Conservation (phyloP, 441 rosid genomes). For the Sinapis alba region DNA sequence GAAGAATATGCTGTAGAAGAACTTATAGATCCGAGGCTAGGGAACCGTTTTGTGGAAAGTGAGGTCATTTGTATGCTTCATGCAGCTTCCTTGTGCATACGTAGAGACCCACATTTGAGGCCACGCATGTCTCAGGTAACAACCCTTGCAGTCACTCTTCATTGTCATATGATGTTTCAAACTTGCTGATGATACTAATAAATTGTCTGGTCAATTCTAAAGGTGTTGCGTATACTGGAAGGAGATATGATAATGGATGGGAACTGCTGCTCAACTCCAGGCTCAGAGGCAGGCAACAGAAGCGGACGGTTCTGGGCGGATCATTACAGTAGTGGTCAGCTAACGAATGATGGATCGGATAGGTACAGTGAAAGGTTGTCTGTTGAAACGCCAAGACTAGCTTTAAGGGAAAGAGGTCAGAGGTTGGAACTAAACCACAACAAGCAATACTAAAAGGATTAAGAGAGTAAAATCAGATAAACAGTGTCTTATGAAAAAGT, state of each 20-base stretch:
- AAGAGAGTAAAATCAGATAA: constrained; percentile 4
- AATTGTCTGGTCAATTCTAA: constrained; percentile 19
- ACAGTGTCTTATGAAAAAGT: not conserved
- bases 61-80: constrained; percentile 92
- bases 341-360: constrained; percentile 52
- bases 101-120: constrained; percentile 86
- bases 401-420: constrained; percentile 49
- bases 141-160: not conserved
- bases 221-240: constrained; percentile 94
- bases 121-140: constrained; percentile 98
- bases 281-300: constrained; percentile 75
- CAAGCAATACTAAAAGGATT: constrained; percentile 25
- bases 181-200: constrained; percentile 4
- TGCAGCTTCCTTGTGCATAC: constrained; percentile 87
- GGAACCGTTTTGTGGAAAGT: constrained; percentile 57
- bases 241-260: constrained; percentile 82
- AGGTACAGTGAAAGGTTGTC: constrained; percentile 67
- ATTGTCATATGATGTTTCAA: not conserved
- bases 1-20: constrained; percentile 81
- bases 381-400: constrained; percentile 46
- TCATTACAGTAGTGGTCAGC: constrained; percentile 55
- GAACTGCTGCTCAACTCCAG: constrained; percentile 69
- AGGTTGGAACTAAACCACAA: constrained; percentile 34
- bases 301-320: constrained; percentile 78
- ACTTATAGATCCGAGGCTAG: constrained; percentile 75